phyloP scores from a whole-genome alignment of 179 eudicot species.

The Beta macrorhiza region DNA sequence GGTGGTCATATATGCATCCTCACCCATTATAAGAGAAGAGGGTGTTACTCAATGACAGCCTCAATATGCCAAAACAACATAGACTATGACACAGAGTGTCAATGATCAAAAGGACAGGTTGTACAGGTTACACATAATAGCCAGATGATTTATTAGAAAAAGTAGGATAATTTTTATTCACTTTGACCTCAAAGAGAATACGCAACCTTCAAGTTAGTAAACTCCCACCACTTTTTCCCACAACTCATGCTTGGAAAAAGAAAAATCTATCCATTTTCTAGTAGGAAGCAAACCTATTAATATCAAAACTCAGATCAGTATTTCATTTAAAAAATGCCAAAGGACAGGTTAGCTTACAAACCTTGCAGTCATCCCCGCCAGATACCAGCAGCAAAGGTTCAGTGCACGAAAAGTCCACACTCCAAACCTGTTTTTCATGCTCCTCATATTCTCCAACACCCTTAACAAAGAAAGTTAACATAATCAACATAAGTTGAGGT shows the following conservation, averaged over 20 bases:
- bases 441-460: constrained; percentile 96
- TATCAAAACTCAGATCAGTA: background rate
- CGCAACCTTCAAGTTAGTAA: background rate
- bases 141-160: background rate
- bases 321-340: background rate
- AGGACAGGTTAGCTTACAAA: constrained; percentile 19
- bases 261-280: background rate
- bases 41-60: background rate
- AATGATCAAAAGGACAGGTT: background rate
- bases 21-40: background rate
- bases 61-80: background rate
- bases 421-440: constrained; percentile 98
- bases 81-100: background rate
- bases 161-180: background rate
- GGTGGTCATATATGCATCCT: background rate
- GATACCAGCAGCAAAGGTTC: constrained; percentile 91
- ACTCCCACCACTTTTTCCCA: background rate
- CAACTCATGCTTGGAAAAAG: background rate
- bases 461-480: constrained; percentile 34
- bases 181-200: background rate
- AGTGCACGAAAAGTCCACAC: constrained; percentile 82
- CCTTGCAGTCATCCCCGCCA: constrained; percentile 99
- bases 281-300: background rate
- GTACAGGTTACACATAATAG: background rate
- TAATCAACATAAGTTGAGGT: background rate